Conservation (phyloP, 2,329 filamentous ascomycete species). For the Diaporthe helianthi region DNA sequence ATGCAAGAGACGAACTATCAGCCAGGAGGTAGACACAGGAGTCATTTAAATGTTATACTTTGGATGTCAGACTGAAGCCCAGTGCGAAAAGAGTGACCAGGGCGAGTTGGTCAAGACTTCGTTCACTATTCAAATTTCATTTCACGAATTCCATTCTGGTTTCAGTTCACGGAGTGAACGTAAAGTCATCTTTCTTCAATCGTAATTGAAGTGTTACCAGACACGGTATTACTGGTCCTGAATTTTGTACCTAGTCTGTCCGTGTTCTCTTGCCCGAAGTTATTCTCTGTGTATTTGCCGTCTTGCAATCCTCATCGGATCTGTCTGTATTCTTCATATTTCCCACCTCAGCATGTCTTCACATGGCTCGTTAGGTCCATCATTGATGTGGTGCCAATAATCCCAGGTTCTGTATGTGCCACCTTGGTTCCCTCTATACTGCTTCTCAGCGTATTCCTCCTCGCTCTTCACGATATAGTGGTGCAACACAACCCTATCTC, state of each 20-base stretch:
- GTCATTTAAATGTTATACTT: neutral
- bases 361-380: conserved; percentile 6
- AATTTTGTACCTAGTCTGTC: no score
- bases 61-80: neutral
- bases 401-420: neutral
- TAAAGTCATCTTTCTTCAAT: no score
- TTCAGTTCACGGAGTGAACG: neutral
- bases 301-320: no score
- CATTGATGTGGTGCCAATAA: conserved; percentile 17
- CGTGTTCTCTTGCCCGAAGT: no score
- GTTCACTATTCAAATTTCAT: neutral
- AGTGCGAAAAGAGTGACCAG: neutral
- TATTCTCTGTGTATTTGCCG: no score
- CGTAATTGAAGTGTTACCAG: no score
- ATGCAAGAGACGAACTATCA: neutral
- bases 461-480: conserved; percentile 45
- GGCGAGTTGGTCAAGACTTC: neutral
- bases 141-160: neutral
- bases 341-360: conserved; percentile 19
- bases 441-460: conserved; percentile 39
- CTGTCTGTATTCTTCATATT: neutral
- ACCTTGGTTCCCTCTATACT: neutral
- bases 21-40: neutral
- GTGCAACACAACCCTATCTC: conserved; percentile 42
- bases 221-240: no score